Base-by-base conservation (phyloP, 768 basidiomycete species). In the Suillus plorans region DNA sequence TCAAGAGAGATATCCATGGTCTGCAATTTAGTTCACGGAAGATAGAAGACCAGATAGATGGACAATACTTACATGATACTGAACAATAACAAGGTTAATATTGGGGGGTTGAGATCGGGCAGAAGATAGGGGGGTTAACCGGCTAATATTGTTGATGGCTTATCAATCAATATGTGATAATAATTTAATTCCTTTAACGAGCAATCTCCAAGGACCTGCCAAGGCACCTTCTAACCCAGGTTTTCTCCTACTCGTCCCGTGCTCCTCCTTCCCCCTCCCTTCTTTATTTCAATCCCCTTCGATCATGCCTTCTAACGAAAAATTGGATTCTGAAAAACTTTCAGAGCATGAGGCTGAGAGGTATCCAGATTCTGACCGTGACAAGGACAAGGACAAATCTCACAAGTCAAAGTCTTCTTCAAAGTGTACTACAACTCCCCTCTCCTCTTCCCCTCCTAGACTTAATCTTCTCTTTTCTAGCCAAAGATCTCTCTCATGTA, bases 401-500 rank as follows among this genome's bases (percentile, higher is more conserved):
- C 58, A 55, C 64, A 76, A 69, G 49, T 69, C 67, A 60, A 79
- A 77, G 66, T 62, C 71, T 3, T 63, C 76, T 5, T 78, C 78
- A 53, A 79, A 79, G 69, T 69, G 78, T 78, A 39, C 61, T 56
- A 50, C 3, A 2, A 16, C 60, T 69, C 61, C 64, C 62, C 59
- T 68, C 44, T 50, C 49, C 22, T 42, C 59, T 62, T 67, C 65
- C 61, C 37, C 41, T 58, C 34, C 28, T 16, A 34, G 2, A 42
- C 18, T n/a, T 42, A 60, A 55, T 53, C 0, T 18, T 58, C 60
- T 56, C 7, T 58, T 13, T 25, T n/a, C 42, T 74, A 90, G 90
- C 89, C 59, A 94, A 94, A 76, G 93, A 95, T 75, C 85, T 98
- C 63, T 93, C 92, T 3, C 95, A 97, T 82, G 97, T 99, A 16